A percentile compares a stretch with the other conserved stretches of the same genome.
phyloP scores from a whole-genome alignment of 164 flowering plant genomes.

The Berberis thunbergii region DNA sequence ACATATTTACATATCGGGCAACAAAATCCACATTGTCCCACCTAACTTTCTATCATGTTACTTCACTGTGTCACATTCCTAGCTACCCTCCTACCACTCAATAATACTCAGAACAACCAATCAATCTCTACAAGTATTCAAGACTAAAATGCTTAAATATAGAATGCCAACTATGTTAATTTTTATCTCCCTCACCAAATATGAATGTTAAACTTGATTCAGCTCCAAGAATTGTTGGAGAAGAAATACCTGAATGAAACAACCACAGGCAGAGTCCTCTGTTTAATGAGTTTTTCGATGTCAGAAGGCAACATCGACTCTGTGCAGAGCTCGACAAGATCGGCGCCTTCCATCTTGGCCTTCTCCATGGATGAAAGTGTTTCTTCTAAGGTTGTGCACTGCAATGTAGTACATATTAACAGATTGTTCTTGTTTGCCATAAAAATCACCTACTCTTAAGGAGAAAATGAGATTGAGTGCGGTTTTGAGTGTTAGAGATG shows the following conservation, averaged over 20 bases:
- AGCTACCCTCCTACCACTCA: no score
- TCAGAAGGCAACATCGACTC: slow-evolving; percentile 17
- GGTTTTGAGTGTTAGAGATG: background rate
- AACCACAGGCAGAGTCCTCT: slow-evolving; percentile 22
- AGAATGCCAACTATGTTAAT: no score
- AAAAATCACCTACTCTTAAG: background rate
- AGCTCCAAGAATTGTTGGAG: background rate
- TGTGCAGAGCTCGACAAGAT: slow-evolving; percentile 31
- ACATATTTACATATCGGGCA: no score
- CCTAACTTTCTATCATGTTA: no score
- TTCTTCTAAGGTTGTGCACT: slow-evolving; percentile 19
- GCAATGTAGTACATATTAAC: slow-evolving; percentile 26
- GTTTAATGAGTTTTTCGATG: slow-evolving; percentile 16
- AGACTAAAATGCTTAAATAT: no score
- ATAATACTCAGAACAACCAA: no score
- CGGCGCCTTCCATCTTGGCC: slow-evolving; percentile 39
- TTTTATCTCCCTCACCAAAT: no score
- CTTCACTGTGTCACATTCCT: no score
- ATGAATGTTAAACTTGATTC: no score
- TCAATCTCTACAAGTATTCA: no score
- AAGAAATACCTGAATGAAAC: slow-evolving; percentile 28
- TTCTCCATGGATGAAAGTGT: slow-evolving; percentile 23
- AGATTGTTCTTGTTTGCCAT: slow-evolving; percentile 17
- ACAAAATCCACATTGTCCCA: no score
- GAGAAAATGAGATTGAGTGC: background rate